A percentile compares a stretch with the other conserved stretches of the same genome.
Conservation (phyloP, 306 rosid genomes). For the Quillaja saponaria region DNA sequence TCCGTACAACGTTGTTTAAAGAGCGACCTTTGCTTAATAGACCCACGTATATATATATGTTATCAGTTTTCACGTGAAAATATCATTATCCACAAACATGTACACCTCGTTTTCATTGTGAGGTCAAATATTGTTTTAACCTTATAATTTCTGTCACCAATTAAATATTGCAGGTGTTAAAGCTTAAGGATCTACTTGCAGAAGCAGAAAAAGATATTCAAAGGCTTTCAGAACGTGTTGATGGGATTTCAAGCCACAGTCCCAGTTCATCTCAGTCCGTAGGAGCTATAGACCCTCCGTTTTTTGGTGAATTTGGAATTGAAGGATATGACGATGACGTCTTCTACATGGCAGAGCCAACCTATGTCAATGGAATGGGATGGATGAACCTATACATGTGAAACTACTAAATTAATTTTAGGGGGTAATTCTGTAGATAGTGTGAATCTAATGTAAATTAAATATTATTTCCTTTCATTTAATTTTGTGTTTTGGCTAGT, state of each 20-base stretch:
- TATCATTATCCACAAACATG: not conserved
- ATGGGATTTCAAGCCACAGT: constrained; percentile 53
- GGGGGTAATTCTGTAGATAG: constrained; percentile 52
- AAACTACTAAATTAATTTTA: constrained; percentile 7
- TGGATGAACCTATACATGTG: constrained; percentile 60
- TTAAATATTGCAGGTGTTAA: constrained; percentile 45
- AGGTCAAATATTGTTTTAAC: not conserved
- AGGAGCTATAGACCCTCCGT: constrained; percentile 54
- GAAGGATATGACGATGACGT: constrained; percentile 52
- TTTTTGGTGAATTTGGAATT: constrained; percentile 59
- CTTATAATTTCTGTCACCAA: too few species aligned
- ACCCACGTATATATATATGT: too few species aligned
- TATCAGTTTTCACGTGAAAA: constrained; percentile 47
- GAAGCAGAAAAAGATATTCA: constrained; percentile 67
- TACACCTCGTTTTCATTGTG: too few species aligned
- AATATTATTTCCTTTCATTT: constrained; percentile 1
- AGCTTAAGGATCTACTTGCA: constrained; percentile 57
- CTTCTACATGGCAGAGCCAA: constrained; percentile 41
- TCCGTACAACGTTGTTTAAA: constrained; percentile 46
- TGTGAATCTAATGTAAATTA: constrained; percentile 48
- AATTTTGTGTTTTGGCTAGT: not conserved
- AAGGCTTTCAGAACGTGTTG: constrained; percentile 40
- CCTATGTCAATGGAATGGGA: constrained; percentile 50
- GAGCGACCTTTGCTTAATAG: too few species aligned
- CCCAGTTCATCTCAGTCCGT: constrained; percentile 60